Base-by-base conservation (phyloP, 768 basidiomycete genomes). In the Neoboletus brunneissimus region DNA sequence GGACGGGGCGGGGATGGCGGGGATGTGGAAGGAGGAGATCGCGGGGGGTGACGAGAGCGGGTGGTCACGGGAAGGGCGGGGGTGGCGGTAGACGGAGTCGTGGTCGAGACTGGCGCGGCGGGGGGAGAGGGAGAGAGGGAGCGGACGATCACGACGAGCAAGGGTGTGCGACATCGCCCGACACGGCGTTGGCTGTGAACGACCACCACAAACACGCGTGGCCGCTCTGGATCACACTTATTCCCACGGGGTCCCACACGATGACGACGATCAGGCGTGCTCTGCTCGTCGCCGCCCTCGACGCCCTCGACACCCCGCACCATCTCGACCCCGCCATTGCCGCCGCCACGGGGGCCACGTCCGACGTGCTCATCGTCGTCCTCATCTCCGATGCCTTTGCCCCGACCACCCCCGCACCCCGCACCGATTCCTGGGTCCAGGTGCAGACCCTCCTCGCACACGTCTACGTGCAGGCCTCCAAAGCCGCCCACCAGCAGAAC, bases 401-500 rank as follows among this genome's bases (percentile, higher is more conserved):
- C 43, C 58, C 57, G 35, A 12, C 57, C 23, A 23, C 58, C 18
- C 55, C 58, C 43, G 50, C 72, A 6, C 67, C 81, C 31, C 81
- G 79, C 55, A 78, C 81, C 2, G 71, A 68, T 18, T 70, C 69
- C 31, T 98, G 88, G 85, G 75, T 83, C 51, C 77, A 78, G 20
- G 78, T 94, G 3, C 91, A 95, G 73, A 73, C 80, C 11, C 79
- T 95, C 45, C 78, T 98, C 58, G 90, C 90, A 0, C 87, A 83
- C 65, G 82, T 90, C 38, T 97, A 98, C 70, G 89, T 91, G 3
- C 87, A 89, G 61, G 89, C 91, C n/a, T 88, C 88, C 15, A 85
- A 81, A 63, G 80, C 84, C 41, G 88, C 89, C 15, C 85, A 87
- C 66, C 78, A 81, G 37, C 69, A 78, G 63, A 83, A 82, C 67